These are phyloP conservation scores for Nakazawaea ishiwadae DNA, from an alignment of 805 yeast species.

Conservation along the genomic window DNA sequence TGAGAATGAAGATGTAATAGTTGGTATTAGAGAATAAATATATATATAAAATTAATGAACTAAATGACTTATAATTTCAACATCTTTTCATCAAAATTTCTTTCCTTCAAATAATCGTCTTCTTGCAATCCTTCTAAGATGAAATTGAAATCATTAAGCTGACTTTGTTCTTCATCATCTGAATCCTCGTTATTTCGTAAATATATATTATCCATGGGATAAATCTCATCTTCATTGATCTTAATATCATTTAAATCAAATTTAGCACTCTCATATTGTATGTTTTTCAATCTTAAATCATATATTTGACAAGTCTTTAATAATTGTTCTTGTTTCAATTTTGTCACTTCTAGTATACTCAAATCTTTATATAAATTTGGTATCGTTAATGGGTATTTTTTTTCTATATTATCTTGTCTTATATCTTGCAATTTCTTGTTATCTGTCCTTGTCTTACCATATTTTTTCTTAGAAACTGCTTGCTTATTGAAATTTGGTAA, in stretches of 20 bases:
- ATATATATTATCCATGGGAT: constrained; percentile 9
- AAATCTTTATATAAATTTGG: background rate
- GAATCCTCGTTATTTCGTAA: constrained; percentile 2
- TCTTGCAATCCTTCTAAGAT: constrained; percentile 18
- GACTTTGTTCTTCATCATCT: background rate
- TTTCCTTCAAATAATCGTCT: constrained; percentile 17
- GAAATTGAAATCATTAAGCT: background rate
- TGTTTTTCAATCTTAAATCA: constrained; percentile 6
- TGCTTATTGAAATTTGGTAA: constrained; percentile 7
- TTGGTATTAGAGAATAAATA: background rate
- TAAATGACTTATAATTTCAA: background rate
- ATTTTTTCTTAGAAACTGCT: background rate
- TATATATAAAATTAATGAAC: background rate
- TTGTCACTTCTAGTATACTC: background rate
- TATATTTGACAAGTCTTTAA: constrained; percentile 6
- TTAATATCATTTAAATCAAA: constrained; percentile 16
- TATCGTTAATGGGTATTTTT: constrained; percentile 3
- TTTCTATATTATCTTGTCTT: background rate
- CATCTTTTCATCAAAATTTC: constrained; percentile 13
- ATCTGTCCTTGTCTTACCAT: too few relatives aligned
- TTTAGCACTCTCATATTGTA: constrained; percentile 1
- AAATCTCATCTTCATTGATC: constrained; percentile 8
- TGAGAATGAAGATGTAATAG: background rate
- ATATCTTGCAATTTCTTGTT: background rate
- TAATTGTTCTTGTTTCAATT: constrained; percentile 8